Base-by-base conservation (phyloP, 2,329 filamentous ascomycete genomes). In the Pseudodiploospora longispora region DNA sequence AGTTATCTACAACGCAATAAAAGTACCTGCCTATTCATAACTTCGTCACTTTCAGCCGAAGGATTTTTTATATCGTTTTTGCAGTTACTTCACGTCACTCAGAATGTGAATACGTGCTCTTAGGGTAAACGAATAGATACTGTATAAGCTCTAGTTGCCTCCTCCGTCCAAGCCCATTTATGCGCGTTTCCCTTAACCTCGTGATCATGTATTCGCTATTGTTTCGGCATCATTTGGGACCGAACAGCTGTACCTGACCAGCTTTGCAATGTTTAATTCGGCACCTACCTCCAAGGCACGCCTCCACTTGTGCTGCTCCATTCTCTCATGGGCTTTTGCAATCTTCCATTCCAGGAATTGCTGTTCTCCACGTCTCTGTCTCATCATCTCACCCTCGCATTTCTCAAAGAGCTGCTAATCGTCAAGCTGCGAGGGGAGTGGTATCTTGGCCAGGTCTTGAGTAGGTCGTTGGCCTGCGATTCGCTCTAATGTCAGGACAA, bases 381-480 rank as follows among this genome's bases (percentile, higher is more conserved):
- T 64, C 42, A 70, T 61, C 55, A 63, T 63, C 41, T 68, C 67
- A 8, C 61, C 66, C 54, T 75, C 66, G 30, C 67, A 55, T 49
- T 67, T 69, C 50, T 74, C 63, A 55, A 71, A 78, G 6, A 76
- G 52, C 2, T 60, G 47, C 75, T 73, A 80, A 46, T 80, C 75
- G 47, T 80, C 77, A 5, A 76, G 50, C 54, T 80, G 72, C 2
- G 74, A 76, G 2, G 76, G 75, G 8, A 56, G 64, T 0, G 76
- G 76, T 9, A 76, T 63, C n/a, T 51, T 45, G n/a, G 57, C 49
- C 6, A 78, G 50, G 5, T 69, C 60, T 6, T 67, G 56, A 47
- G 76, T 59, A 2, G 69, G 50, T 2, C 45, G 60, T 50, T 77
- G 72, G 8, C 59, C 62, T 0, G 57, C 40, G 6, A 66, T 60